phyloP scores from a whole-genome alignment of 1,284 basidiomycete genomes.

The Neonothopanus nambi region DNA sequence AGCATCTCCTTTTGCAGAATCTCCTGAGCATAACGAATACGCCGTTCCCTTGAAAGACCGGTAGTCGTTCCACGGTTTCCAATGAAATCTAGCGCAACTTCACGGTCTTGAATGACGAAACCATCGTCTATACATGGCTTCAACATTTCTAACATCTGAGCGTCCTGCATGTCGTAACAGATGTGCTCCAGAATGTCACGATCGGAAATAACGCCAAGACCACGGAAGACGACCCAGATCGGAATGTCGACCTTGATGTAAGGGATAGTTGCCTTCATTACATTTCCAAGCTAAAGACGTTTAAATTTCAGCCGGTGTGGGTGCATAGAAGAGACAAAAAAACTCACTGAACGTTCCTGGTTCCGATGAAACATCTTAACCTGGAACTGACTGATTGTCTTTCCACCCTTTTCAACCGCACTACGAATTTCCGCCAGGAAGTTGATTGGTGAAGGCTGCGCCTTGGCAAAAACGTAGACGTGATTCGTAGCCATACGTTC shows the following conservation, averaged over 20 bases:
- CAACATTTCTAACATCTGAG: slow-evolving; percentile 96
- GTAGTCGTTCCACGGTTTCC: slow-evolving; percentile 97
- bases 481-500: slow-evolving; percentile 99
- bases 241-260: slow-evolving; percentile 99
- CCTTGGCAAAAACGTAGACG: slow-evolving; percentile 99
- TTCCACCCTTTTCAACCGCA: slow-evolving; percentile 97
- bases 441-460: slow-evolving; percentile 93
- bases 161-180: slow-evolving; percentile 96
- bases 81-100: slow-evolving; percentile 97
- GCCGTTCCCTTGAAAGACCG: slow-evolving; percentile 88
- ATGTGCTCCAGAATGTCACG: slow-evolving; percentile 98
- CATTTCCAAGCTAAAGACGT: slow-evolving; percentile 73
- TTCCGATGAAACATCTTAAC: slow-evolving; percentile 95
- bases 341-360: slow-evolving; percentile 80
- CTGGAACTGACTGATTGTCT: slow-evolving; percentile 97
- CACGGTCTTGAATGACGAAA: slow-evolving; percentile 97
- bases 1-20: slow-evolving; percentile 99
- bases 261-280: slow-evolving; percentile 96
- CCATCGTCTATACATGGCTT: slow-evolving; percentile 99
- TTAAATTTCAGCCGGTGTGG: slow-evolving; percentile 10
- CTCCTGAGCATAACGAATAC: slow-evolving; percentile 96
- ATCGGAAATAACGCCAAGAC: slow-evolving; percentile 96
- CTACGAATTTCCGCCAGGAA: slow-evolving; percentile 97
- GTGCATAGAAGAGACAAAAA: slow-evolving; percentile 5
- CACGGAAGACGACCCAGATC: slow-evolving; percentile 98